Evolutionary conservation across 1,284 basidiomycete species (phyloP), one percentile per base, ranked within the genome.

Genomic region (Cryptococcus wingfieldii): DNA sequence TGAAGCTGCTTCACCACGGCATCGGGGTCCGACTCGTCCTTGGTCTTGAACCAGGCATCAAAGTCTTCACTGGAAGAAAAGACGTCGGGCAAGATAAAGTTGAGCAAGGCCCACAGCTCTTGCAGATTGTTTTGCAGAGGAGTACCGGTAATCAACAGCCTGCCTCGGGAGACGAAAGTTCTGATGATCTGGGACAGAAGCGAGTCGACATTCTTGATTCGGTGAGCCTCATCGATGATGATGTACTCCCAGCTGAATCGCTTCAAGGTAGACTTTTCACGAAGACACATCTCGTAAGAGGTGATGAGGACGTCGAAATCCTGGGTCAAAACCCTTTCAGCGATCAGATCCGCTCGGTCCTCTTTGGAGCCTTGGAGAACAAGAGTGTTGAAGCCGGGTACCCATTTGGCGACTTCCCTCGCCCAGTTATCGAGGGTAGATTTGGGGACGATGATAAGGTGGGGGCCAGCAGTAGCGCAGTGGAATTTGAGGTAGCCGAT

Each of bases 201-300:
- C 31, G 92, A 97, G 74, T 98, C 92, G 68, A 95, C 93, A 69
- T 98, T 98, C 81, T 98, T 98, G 84, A 99, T 98, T 39, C 95
- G 88, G 72, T 98, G 96, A 0, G 95, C 96, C 78, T 99, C 96
- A 79, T 99, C 95, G 70, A 99, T 98, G 65, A 92, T 83, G 75
- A 98, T 98, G 79, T 98, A 98, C 78, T 96, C 91, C 82, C 97
- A 98, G 0, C 88, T 89, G 70, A 98, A 90, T 77, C 95, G 96
- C 78, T 90, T 93, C 65, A 98, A 82, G 0, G 88, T 83, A 27
- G 84, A 83, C 78, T 94, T 93, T 72, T 98, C 96, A 66, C 96
- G 90, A 58, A 98, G 83, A 74, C 93, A 97, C 67, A 98, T 90
- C 75, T 99, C 96, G 79, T 98, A 98, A 0, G 92, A 91, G 1